Percentiles rank a stretch among this genome's conserved stretches.
Conservation (phyloP, 768 basidiomycete species). For the Mycena galericulata region DNA sequence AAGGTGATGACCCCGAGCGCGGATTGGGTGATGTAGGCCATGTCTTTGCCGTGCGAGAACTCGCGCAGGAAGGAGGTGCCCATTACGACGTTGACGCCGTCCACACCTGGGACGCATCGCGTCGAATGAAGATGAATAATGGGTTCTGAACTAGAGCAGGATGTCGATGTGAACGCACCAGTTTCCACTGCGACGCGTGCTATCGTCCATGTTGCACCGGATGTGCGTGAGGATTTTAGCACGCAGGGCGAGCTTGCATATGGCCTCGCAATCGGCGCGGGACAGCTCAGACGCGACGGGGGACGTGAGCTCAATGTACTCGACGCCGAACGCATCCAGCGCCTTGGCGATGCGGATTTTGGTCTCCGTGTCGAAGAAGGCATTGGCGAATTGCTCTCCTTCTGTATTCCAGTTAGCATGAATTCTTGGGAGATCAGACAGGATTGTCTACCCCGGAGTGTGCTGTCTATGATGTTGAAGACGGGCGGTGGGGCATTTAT, state of each 20-base stretch:
- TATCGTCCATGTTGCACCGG: conserved; percentile 99
- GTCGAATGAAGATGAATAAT: no score
- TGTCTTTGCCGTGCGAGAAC: conserved; percentile 99
- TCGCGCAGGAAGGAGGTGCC: conserved; percentile 99
- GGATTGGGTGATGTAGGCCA: conserved; percentile 99
- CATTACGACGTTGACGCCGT: conserved; percentile 99
- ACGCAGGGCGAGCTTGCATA: conserved; percentile 98
- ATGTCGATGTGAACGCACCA: conserved; percentile 58
- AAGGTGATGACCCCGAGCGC: conserved; percentile 99
- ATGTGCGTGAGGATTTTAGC: conserved; percentile 99
- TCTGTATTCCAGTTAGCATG: conserved; percentile 63
- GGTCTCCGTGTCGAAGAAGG: conserved; percentile 99
- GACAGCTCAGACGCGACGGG: conserved; percentile 98
- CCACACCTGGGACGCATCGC: conserved; percentile 82
- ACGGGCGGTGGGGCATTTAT: conserved; percentile 58
- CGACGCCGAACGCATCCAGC: conserved; percentile 98
- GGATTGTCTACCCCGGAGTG: conserved; percentile 86
- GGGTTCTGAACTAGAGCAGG: background rate
- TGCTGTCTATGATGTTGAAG: conserved; percentile 98
- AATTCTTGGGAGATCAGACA: background rate
- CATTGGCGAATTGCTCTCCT: conserved; percentile 99
- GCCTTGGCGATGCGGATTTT: conserved; percentile 99
- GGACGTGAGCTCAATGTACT: conserved; percentile 99
- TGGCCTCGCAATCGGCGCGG: conserved; percentile 92
- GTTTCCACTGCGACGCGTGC: conserved; percentile 98